These are phyloP conservation scores for Pseudogymnoascus sp. DNA, from an alignment of 2,329 filamentous ascomycete genomes.

Conservation along the genomic window DNA sequence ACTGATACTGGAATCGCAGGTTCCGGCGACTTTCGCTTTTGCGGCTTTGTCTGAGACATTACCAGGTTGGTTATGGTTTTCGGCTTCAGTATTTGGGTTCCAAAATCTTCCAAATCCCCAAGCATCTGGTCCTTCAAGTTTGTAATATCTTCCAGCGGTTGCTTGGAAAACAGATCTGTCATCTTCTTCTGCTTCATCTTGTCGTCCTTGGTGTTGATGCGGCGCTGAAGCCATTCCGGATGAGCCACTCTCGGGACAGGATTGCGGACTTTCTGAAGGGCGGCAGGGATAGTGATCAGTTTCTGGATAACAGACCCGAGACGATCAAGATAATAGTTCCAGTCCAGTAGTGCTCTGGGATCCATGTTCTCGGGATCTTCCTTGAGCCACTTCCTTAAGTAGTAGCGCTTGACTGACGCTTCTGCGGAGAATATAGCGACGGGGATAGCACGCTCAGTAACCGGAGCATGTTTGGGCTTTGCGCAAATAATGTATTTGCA, in stretches of 20 bases:
- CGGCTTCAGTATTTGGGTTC: constrained; percentile 56
- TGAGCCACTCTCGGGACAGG: constrained; percentile 89
- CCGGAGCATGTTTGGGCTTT: constrained; percentile 75
- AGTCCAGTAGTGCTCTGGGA: constrained; percentile 82
- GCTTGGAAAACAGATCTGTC: constrained; percentile 78
- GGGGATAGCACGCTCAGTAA: constrained; percentile 89
- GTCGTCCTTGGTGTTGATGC: constrained; percentile 93
- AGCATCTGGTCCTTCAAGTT: constrained; percentile 49
- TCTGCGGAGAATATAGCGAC: constrained; percentile 97
- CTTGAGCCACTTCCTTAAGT: constrained; percentile 89
- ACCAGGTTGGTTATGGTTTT: constrained; percentile 45
- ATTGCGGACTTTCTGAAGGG: constrained; percentile 88
- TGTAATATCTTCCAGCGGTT: constrained; percentile 64
- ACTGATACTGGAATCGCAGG: constrained; percentile 49
- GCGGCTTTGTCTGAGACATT: constrained; percentile 44
- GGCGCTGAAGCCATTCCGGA: constrained; percentile 90
- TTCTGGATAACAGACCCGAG: constrained; percentile 97
- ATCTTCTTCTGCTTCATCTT: constrained; percentile 98
- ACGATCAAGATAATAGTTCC: constrained; percentile 95
- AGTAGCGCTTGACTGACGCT: constrained; percentile 75
- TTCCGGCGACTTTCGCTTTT: constrained; percentile 69
- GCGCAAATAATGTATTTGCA: constrained; percentile 99
- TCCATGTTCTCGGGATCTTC: constrained; percentile 90
- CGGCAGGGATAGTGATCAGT: constrained; percentile 94
- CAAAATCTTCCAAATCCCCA: constrained; percentile 76